phyloP scores from a whole-genome alignment of 208 protist genomes.

The Leishmania guyanensis region DNA sequence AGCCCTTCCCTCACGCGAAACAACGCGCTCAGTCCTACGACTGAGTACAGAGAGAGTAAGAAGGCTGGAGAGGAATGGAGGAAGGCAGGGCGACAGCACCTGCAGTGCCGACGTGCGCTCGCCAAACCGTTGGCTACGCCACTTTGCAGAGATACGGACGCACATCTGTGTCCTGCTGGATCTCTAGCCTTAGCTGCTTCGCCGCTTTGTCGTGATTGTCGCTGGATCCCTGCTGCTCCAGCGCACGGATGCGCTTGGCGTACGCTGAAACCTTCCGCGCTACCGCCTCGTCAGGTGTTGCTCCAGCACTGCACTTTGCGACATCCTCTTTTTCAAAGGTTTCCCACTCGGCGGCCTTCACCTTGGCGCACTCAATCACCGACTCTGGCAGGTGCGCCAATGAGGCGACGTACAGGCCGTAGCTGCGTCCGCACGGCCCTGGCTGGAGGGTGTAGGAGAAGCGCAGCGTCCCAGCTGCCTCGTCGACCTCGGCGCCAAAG shows the following conservation, averaged over 20 bases:
- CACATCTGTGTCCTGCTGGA: conserved; percentile 44
- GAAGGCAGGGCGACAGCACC: background rate
- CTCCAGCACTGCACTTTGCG: background rate
- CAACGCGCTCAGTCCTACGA: background rate
- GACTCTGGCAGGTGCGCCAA: conserved; percentile 84
- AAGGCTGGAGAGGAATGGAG: background rate
- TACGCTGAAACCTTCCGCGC: conserved; percentile 46
- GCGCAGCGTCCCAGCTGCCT: conserved; percentile 65
- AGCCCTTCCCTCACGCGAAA: background rate
- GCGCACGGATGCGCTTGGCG: conserved; percentile 71
- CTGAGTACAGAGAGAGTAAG: background rate
- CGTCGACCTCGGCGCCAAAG: conserved; percentile 82
- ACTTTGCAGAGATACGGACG: conserved; percentile 30
- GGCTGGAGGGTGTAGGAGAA: conserved; percentile 88
- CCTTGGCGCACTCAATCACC: conserved; percentile 76
- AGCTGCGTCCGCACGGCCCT: conserved; percentile 90
- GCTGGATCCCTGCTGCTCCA: conserved; percentile 29
- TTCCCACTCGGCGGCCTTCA: conserved; percentile 90
- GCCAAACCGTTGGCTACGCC: background rate
- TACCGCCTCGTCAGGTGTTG: conserved; percentile 30
- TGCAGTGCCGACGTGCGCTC: background rate
- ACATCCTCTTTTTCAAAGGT: conserved; percentile 55
- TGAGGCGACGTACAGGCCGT: conserved; percentile 93
- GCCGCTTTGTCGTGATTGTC: conserved; percentile 32
- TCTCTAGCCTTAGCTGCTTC: conserved; percentile 53